A percentile compares a stretch with the other conserved stretches of the same genome.
Evolutionary conservation across 768 basidiomycete genomes (phyloP).

Genomic region (Podaxis pistillaris): DNA sequence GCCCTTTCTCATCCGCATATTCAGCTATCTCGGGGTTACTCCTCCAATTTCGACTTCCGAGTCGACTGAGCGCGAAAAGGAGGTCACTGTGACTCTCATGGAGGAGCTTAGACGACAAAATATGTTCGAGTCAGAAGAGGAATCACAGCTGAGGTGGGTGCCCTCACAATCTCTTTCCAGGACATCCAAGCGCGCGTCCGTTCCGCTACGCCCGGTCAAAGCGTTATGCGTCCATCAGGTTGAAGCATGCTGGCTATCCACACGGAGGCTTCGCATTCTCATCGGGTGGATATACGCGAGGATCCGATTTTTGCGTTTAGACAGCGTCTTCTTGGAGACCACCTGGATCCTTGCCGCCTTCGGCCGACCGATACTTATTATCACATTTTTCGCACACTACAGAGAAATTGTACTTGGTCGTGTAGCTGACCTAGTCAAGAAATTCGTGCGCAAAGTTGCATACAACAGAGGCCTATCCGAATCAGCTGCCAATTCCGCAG

Average conservation of each 20-base stretch:
- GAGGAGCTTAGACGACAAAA: conserved; percentile 85
- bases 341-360: background rate
- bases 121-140: conserved; percentile 87
- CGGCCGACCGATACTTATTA: background rate
- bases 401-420: conserved; percentile 91
- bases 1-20: conserved; percentile 16
- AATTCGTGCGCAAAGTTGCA: conserved; percentile 86
- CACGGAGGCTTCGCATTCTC: background rate
- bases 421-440: conserved; percentile 84
- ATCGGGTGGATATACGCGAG: background rate
- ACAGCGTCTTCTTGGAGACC: background rate
- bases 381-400: conserved; percentile 3
- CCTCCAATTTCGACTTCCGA: conserved; percentile 79
- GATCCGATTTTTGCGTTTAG: background rate
- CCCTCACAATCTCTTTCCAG: conserved; percentile 5
- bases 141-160: conserved; percentile 82
- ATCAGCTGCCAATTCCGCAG: conserved; percentile 81
- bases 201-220: background rate
- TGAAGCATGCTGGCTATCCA: background rate
- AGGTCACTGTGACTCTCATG: conserved; percentile 83
- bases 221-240: background rate
- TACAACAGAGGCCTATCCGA: conserved; percentile 83
- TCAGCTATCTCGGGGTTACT: conserved; percentile 78
- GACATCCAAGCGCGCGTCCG: background rate
- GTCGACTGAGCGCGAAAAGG: conserved; percentile 77